Base-by-base conservation (phyloP, 2,329 filamentous ascomycete species). In the Daldinia eschscholtzii region DNA sequence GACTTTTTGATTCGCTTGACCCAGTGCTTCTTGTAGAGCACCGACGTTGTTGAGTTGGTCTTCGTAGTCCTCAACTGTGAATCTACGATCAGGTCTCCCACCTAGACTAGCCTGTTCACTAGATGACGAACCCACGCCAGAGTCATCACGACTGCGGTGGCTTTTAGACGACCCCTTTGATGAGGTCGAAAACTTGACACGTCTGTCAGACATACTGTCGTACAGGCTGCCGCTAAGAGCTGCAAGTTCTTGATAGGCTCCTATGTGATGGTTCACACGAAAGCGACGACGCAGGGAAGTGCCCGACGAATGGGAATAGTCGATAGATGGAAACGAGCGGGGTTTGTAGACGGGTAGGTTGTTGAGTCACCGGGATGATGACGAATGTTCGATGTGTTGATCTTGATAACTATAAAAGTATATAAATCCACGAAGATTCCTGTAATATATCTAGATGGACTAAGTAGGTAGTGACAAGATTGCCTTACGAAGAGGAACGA, bases 41-140 rank as follows among this genome's bases (percentile, higher is more conserved):
- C 48, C 41, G 26, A 71, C 57, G 28, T 61, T 71, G 44, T 67
- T 65, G 18, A 64, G 62, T 57, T 73, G 73, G 42, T 64, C 61
- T 28, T 70, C 59, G 60, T 67, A 71, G 57, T 75, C 72, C 53
- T 70, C 65, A 20, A 61, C 66, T 71, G 72, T 73, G 58, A 76
- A 76, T 65, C 67, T 72, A 48, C 74, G 73, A 70, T 77, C 76
- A 75, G 71, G 70, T 70, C 72, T 76, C 65, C 75, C 72, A 64
- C 74, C 75, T 58, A 68, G 58, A 56, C 74, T 73, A 70, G 72
- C 72, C 50, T 75, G 73, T 35, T 73, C 75, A 74, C 75, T 77
- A 57, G 75, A 76, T 60, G 72, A 77, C 67, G 76, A 77, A 70
- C 76, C 76, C 41, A 77, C 57, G 55, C 75, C 75, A 30, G 75